Base-by-base conservation (phyloP, 768 basidiomycete genomes). In the Auricularia sp. region DNA sequence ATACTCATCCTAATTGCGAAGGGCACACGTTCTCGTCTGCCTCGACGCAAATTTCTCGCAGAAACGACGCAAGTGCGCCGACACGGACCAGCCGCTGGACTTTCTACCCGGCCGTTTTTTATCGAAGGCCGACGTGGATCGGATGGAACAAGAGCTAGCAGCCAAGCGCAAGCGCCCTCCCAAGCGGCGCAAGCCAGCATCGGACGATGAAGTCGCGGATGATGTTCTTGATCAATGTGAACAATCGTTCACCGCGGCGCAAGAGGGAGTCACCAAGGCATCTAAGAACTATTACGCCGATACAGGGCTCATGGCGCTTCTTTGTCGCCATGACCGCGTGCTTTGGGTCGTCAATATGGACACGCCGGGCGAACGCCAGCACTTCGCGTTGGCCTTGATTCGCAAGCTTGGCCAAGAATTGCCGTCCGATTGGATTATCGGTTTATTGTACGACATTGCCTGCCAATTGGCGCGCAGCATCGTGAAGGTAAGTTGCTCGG, bases 301-400 rank as follows among this genome's bases (percentile, higher is more conserved):
- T 62, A 70, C 65, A 13, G 70, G 70, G 21, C 35, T 70, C 0
- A 66, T 70, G 67, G 67, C 65, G 16, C 35, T 70, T 4, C 42
- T 68, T 39, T 70, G 70, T 24, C 44, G 59, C n/a, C 70, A 70
- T 42, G 69, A 70, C 63, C 6, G 33, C 13, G 67, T 68, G 0
- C 64, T 79, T 0, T 76, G 76, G 34, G 65, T 78, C 3, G 74
- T 75, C 18, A 79, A 82, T 61, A 78, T 81, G 16, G 73, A 76
- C 65, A 71, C 76, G 1, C 71, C 76, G 14, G 75, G 78, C 3
- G 74, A 79, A 63, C 68, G 77, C 65, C 76, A 79, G 62, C 73
- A 78, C n/a, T 80, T 75, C 66, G 70, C 72, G 29, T 67, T 80
- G 3, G 69, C 77, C 0, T 68, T 79, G 0, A 66, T 80, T 5